phyloP scores from a whole-genome alignment of 2,329 filamentous ascomycete species.

The Aspergillus ochraceoroseus region DNA sequence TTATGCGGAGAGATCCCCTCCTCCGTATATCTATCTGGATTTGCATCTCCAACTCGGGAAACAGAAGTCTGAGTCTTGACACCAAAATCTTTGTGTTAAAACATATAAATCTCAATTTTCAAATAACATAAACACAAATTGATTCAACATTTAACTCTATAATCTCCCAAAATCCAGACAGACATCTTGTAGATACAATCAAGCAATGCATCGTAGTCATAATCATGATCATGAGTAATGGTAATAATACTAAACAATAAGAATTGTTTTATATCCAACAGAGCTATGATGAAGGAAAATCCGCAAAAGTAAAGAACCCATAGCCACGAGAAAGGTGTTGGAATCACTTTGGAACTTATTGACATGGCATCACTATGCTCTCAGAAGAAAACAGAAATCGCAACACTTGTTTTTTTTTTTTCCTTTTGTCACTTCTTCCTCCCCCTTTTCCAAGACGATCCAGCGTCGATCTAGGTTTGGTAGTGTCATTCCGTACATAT shows the following conservation, averaged over 20 bases:
- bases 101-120: too few species aligned
- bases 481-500: slow-evolving; percentile 31
- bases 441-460: slow-evolving; percentile 36
- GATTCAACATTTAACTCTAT: too few species aligned
- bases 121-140: too few species aligned
- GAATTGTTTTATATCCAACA: slow-evolving; percentile 20
- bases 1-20: too few species aligned
- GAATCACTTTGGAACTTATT: slow-evolving; percentile 14
- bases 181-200: too few species aligned
- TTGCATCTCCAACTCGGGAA: too few species aligned
- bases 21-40: too few species aligned
- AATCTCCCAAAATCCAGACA: too few species aligned
- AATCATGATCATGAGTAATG: slow-evolving; percentile 12
- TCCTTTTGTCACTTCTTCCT: slow-evolving; percentile 23
- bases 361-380: slow-evolving; percentile 18
- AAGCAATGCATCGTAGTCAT: slow-evolving; percentile 4
- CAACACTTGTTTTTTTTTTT: slow-evolving; percentile 23
- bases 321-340: slow-evolving; percentile 5
- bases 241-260: slow-evolving; percentile 17
- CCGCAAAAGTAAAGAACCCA: background rate
- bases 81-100: too few species aligned
- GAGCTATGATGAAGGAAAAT: slow-evolving; percentile 12
- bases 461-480: slow-evolving; percentile 38
- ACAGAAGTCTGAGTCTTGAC: too few species aligned
- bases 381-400: slow-evolving; percentile 15